Conservation (phyloP, 2,329 filamentous ascomycete genomes). For the Monosporascus sp. region DNA sequence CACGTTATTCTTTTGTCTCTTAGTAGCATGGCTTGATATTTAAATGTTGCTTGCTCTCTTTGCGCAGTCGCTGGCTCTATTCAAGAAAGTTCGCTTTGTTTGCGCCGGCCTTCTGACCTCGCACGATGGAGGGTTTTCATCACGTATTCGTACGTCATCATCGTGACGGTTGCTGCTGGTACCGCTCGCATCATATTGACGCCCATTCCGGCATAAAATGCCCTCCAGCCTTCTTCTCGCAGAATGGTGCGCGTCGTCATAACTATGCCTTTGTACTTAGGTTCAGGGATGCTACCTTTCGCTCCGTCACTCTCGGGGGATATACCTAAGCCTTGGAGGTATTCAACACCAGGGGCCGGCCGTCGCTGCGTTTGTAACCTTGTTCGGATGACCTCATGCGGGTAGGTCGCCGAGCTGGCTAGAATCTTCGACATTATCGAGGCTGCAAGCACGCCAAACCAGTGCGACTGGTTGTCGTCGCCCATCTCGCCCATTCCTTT, state of each 20-base stretch:
- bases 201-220: slow-evolving; percentile 95
- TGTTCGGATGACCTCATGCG: slow-evolving; percentile 92
- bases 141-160: slow-evolving; percentile 89
- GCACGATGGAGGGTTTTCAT: slow-evolving; percentile 48
- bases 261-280: slow-evolving; percentile 71
- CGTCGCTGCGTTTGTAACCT: slow-evolving; percentile 89
- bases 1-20: no score
- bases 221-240: slow-evolving; percentile 87
- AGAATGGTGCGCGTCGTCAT: slow-evolving; percentile 81
- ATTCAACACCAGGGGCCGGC: slow-evolving; percentile 51
- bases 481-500: slow-evolving; percentile 73
- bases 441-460: slow-evolving; percentile 77
- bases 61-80: neutral
- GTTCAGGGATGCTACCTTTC: slow-evolving; percentile 19
- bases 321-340: slow-evolving; percentile 45
- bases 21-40: no score
- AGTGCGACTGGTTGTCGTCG: slow-evolving; percentile 59
- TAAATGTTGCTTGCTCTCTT: neutral
- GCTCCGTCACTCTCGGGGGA: slow-evolving; percentile 35
- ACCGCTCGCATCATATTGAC: slow-evolving; percentile 97
- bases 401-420: slow-evolving; percentile 92
- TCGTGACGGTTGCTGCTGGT: slow-evolving; percentile 91
- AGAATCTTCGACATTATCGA: slow-evolving; percentile 92
- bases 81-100: slow-evolving; percentile 10
- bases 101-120: slow-evolving; percentile 33